Conservation (phyloP, 805 yeast genomes). For the Scheffersomyces coipomensis region DNA sequence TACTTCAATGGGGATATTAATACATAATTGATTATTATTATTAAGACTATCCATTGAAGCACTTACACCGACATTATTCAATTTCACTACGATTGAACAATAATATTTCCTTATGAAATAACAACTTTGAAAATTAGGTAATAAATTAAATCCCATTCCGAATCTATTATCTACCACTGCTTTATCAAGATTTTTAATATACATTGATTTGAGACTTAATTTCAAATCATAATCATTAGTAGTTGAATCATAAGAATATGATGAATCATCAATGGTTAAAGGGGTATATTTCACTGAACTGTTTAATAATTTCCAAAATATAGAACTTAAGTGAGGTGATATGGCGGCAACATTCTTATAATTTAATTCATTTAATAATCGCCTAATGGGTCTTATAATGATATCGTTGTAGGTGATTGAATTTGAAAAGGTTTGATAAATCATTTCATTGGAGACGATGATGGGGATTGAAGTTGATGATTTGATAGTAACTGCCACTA, state of each 20-base stretch:
- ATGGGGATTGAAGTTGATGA: slow-evolving; percentile 4
- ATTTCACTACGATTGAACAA: too few relatives aligned
- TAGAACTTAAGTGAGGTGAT: not conserved
- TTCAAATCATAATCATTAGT: not conserved
- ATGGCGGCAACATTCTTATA: not conserved
- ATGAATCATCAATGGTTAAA: slow-evolving; percentile 4
- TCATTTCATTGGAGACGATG: slow-evolving; percentile 4
- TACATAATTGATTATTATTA: not conserved
- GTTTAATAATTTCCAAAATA: slow-evolving; percentile 1
- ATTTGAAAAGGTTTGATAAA: slow-evolving; percentile 3
- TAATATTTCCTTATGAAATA: slow-evolving; percentile 5
- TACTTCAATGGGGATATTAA: slow-evolving; percentile 5
- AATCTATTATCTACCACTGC: slow-evolving; percentile 4
- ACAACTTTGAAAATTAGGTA: slow-evolving; percentile 8
- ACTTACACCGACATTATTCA: too few relatives aligned
- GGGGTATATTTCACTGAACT: slow-evolving; percentile 1
- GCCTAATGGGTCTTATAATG: slow-evolving; percentile 3
- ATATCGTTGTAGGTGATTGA: slow-evolving; percentile 1
- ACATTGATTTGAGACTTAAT: slow-evolving; percentile 5
- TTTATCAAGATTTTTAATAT: slow-evolving; percentile 4
- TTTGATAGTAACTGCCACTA: slow-evolving; percentile 6
- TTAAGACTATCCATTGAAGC: too few relatives aligned
- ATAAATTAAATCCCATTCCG: slow-evolving; percentile 8
- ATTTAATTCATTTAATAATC: not conserved
- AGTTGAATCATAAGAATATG: not conserved